phyloP scores from a whole-genome alignment of 148 eudicot species.

The Cornus florida region DNA sequence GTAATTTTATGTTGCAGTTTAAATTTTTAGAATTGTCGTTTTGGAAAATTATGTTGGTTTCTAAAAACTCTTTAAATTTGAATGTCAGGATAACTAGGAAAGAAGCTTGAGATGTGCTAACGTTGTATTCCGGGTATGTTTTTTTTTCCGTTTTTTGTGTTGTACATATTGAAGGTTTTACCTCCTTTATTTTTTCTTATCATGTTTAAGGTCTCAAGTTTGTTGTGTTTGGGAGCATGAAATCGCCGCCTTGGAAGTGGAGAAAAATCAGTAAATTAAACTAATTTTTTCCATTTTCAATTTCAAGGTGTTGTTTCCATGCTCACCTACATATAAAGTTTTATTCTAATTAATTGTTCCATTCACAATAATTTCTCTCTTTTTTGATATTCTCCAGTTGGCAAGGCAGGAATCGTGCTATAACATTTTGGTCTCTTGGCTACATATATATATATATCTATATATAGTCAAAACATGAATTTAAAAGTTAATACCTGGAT shows the following conservation, averaged over 20 bases:
- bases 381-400: neutral
- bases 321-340: no score
- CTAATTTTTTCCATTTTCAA: neutral
- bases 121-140: conserved; percentile 2
- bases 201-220: neutral
- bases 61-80: neutral
- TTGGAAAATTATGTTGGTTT: neutral
- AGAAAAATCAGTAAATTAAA: neutral
- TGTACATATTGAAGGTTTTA: neutral
- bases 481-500: neutral
- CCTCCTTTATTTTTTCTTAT: neutral
- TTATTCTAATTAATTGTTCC: neutral
- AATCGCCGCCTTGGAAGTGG: neutral
- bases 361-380: neutral
- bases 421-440: neutral
- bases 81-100: conserved; percentile 72
- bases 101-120: conserved; percentile 53
- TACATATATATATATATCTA: neutral
- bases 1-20: neutral
- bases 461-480: no score
- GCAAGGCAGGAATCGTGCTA: neutral
- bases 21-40: neutral
- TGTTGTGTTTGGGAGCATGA: neutral
- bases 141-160: neutral
- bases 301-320: no score